Percentiles rank a stretch among this genome's conserved stretches.
phyloP scores from a whole-genome alignment of 1,284 basidiomycete species.

The Tetrapyrgos nigripes region DNA sequence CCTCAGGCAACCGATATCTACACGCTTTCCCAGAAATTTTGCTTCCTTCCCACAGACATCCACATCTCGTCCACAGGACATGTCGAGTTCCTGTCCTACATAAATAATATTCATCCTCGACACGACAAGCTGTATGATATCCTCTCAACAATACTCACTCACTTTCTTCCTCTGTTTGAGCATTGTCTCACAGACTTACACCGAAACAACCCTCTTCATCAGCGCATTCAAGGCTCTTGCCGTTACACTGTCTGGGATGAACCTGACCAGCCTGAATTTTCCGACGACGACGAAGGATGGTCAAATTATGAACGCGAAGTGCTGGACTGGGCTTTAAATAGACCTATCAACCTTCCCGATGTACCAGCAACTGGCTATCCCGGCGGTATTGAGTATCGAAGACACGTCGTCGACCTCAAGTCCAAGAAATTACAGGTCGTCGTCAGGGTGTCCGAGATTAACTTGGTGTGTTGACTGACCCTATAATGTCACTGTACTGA shows the following conservation, averaged over 20 bases:
- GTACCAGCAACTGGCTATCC: conserved; percentile 47
- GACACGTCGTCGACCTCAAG: conserved; percentile 40
- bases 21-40: conserved; percentile 43
- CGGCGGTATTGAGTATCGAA: conserved; percentile 46
- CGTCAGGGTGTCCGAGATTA: conserved; percentile 48
- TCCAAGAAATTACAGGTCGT: conserved; percentile 53
- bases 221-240: conserved; percentile 47
- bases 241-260: conserved; percentile 53
- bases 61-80: conserved; percentile 37
- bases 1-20: conserved; percentile 40
- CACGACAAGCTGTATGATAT: conserved; percentile 39
- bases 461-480: conserved; percentile 40
- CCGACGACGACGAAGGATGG: conserved; percentile 57
- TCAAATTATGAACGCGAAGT: conserved; percentile 44
- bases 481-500: conserved; percentile 2
- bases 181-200: conserved; percentile 58
- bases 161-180: conserved; percentile 57
- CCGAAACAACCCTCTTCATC: conserved; percentile 49
- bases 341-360: conserved; percentile 54
- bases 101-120: conserved; percentile 59
- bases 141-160: conserved; percentile 42
- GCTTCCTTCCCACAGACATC: conserved; percentile 55
- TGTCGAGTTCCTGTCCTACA: conserved; percentile 52
- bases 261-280: conserved; percentile 53
- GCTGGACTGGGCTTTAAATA: conserved; percentile 46